Evolutionary conservation across 2,329 filamentous ascomycete genomes (phyloP).

Genomic region (Sporothrix protearum): DNA sequence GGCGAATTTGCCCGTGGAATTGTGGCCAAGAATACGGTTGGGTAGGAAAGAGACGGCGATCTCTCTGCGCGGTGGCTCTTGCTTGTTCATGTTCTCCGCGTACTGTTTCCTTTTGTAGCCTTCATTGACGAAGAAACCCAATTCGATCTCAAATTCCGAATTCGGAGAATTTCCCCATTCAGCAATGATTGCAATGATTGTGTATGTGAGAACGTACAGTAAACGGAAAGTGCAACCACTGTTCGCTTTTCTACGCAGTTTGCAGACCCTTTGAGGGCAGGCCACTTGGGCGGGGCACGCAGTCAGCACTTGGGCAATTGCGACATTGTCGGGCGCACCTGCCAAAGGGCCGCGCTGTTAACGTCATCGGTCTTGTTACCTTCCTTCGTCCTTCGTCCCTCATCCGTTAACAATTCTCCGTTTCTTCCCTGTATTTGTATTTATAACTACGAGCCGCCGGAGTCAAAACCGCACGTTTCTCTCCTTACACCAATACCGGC

Average conservation of each 20-base stretch:
- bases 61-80: background rate
- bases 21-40: constrained; percentile 57
- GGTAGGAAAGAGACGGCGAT: background rate
- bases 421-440: constrained; percentile 4
- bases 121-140: background rate
- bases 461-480: background rate
- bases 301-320: background rate
- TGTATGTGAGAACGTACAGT: no score
- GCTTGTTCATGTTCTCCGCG: background rate
- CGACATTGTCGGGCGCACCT: background rate
- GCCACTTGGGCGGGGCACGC: background rate
- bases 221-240: background rate
- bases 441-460: background rate
- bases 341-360: background rate
- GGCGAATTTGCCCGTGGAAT: constrained; percentile 68
- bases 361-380: constrained; percentile 1
- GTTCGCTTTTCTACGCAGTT: background rate
- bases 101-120: background rate
- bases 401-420: background rate
- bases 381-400: background rate
- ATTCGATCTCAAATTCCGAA: background rate
- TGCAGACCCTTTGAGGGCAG: background rate
- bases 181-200: no score
- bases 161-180: background rate
- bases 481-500: background rate